phyloP scores from a whole-genome alignment of 2,329 filamentous ascomycete species.

The Verticillium klebahnii region DNA sequence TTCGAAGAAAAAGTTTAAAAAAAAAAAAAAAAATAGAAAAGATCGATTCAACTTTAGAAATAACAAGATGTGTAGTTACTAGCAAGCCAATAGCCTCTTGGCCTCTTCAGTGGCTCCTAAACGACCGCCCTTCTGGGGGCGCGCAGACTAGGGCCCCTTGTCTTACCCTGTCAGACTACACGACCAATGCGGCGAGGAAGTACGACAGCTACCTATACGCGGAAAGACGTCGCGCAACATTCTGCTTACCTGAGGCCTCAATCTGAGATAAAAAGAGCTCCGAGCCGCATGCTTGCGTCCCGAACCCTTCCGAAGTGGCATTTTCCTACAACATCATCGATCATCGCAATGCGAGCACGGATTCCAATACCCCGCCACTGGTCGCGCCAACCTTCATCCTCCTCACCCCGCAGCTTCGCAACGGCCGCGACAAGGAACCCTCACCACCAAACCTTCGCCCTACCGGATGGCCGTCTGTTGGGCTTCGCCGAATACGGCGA shows the following conservation, averaged over 20 bases:
- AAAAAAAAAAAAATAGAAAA: no score
- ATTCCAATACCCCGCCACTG: background rate
- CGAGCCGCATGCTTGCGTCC: background rate
- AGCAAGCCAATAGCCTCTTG: no score
- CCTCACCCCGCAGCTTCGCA: background rate
- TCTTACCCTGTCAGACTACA: background rate
- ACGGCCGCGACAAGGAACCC: background rate
- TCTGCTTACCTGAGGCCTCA: background rate
- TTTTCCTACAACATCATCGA: background rate
- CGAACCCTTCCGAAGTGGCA: no score
- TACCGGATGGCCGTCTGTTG: conserved; percentile 1
- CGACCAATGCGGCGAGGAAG: background rate
- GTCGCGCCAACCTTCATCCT: background rate
- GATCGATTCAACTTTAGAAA: no score
- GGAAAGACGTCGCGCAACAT: background rate
- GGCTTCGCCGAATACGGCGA: conserved; percentile 1
- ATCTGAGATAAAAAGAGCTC: background rate
- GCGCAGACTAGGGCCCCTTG: no score
- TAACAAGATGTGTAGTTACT: no score
- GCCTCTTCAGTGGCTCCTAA: background rate
- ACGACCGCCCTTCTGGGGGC: no score
- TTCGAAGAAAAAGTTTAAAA: no score
- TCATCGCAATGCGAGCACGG: background rate
- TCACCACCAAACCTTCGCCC: background rate
- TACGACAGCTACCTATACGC: background rate